A percentile compares a stretch with the other conserved stretches of the same genome.
Conservation (phyloP, 2,329 filamentous ascomycete genomes). For the Microsporum ferrugineum region DNA sequence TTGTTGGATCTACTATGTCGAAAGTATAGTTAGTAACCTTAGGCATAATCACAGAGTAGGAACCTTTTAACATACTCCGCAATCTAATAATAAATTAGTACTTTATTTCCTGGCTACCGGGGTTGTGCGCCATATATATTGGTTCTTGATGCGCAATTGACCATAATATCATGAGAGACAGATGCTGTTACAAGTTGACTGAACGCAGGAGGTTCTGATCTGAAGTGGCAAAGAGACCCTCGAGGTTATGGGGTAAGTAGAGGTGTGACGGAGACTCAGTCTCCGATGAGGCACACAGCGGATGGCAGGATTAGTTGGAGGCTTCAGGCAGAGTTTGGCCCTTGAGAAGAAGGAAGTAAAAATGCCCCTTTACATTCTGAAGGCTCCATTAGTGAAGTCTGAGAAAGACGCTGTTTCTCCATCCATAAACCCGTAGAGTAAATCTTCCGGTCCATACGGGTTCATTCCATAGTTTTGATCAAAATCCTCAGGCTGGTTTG, state of each 20-base stretch:
- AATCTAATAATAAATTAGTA: not conserved
- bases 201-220: not conserved
- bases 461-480: constrained; percentile 6
- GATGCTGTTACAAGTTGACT: too few relatives aligned
- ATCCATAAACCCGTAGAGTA: constrained; percentile 16
- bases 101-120: not conserved
- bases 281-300: not conserved
- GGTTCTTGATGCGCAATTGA: not conserved
- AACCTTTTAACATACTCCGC: not conserved
- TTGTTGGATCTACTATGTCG: not conserved
- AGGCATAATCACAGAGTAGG: too few relatives aligned
- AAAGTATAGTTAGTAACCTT: too few relatives aligned
- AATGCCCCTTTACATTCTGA: constrained; percentile 7
- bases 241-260: too few relatives aligned
- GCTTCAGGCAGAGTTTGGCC: not conserved
- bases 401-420: constrained; percentile 12
- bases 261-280: not conserved
- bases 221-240: too few relatives aligned
- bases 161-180: not conserved
- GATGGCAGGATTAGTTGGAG: not conserved
- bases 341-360: not conserved
- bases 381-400: constrained; percentile 12
- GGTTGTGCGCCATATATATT: not conserved
- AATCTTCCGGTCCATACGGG: constrained; percentile 12
- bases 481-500: constrained; percentile 10